These are phyloP conservation scores for Brassica rapa DNA, from an alignment of 345 rosid species.

Conservation along the genomic window DNA sequence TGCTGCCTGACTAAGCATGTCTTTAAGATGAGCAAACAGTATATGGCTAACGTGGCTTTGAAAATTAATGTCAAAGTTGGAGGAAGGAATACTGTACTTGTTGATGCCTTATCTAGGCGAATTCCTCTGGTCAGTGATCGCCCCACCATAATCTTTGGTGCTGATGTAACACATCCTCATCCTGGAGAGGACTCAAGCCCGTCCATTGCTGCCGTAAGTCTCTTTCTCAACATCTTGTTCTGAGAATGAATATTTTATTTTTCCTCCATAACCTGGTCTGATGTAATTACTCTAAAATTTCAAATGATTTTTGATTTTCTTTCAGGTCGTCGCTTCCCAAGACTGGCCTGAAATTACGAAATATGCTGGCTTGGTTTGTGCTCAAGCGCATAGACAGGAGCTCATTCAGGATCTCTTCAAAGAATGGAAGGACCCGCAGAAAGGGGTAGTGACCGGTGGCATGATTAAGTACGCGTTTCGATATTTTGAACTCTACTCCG, in stretches of 20 bases:
- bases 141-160: constrained; percentile 96
- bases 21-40: constrained; percentile 81
- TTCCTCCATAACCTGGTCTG: not conserved
- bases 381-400: constrained; percentile 99
- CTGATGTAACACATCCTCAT: constrained; percentile 99
- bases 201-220: constrained; percentile 94
- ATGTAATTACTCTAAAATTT: not conserved
- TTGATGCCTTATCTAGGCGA: constrained; percentile 86
- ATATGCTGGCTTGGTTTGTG: constrained; percentile 95
- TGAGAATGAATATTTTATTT: not conserved
- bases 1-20: constrained; percentile 96
- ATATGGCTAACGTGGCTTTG: constrained; percentile 89
- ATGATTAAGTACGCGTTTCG: constrained; percentile 72
- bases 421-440: constrained; percentile 92
- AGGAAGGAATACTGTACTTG: constrained; percentile 93
- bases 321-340: constrained; percentile 96
- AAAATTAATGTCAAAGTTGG: constrained; percentile 99
- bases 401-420: constrained; percentile 94
- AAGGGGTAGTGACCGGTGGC: constrained; percentile 91
- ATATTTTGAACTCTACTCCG: not conserved
- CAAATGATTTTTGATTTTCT: constrained; percentile 4
- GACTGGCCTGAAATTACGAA: constrained; percentile 99
- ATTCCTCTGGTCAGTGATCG: constrained; percentile 95
- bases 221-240: not conserved
- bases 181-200: constrained; percentile 99